A percentile compares a stretch with the other conserved stretches of the same genome.
These are phyloP conservation scores for Bryoglossum gracile DNA, from an alignment of 495 filamentous ascomycete species.

Conservation along the genomic window DNA sequence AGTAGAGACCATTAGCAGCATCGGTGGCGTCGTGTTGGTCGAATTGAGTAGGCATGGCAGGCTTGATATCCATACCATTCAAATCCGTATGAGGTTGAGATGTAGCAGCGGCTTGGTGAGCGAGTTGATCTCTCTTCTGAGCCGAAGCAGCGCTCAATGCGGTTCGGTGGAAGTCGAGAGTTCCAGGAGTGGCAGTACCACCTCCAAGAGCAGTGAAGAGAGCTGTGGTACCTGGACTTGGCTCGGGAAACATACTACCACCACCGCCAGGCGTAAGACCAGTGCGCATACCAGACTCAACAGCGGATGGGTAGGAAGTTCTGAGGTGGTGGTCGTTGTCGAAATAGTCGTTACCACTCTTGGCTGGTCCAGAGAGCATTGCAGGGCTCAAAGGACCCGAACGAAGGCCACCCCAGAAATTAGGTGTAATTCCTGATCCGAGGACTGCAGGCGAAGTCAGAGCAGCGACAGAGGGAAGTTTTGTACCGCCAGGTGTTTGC, in stretches of 20 bases:
- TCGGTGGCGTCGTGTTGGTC: conserved; percentile 85
- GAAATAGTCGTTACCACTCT: conserved; percentile 49
- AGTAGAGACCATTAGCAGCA: conserved; percentile 89
- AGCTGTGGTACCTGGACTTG: conserved; percentile 78
- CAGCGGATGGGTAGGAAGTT: conserved; percentile 77
- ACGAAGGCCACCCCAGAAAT: conserved; percentile 79
- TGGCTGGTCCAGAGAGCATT: conserved; percentile 80
- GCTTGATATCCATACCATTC: conserved; percentile 35
- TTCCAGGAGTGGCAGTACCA: conserved; percentile 79
- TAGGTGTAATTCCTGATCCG: conserved; percentile 58
- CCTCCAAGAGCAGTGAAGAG: conserved; percentile 71
- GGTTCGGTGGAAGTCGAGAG: conserved; percentile 90
- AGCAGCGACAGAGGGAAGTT: conserved; percentile 84
- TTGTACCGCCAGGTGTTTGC: conserved; percentile 82
- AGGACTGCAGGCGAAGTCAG: conserved; percentile 85
- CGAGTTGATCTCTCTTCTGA: conserved; percentile 25
- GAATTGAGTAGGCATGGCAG: conserved; percentile 51
- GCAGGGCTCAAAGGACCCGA: conserved; percentile 93
- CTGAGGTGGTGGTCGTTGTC: conserved; percentile 76
- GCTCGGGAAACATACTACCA: conserved; percentile 94
- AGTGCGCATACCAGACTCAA: conserved; percentile 89
- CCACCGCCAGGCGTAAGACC: conserved; percentile 92
- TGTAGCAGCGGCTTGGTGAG: conserved; percentile 31
- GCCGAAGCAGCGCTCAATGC: conserved; percentile 73
- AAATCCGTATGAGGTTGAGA: conserved; percentile 45